These are phyloP conservation scores for Stentor roeselii DNA, from an alignment of 73 alveolate species.

Conservation along the genomic window DNA sequence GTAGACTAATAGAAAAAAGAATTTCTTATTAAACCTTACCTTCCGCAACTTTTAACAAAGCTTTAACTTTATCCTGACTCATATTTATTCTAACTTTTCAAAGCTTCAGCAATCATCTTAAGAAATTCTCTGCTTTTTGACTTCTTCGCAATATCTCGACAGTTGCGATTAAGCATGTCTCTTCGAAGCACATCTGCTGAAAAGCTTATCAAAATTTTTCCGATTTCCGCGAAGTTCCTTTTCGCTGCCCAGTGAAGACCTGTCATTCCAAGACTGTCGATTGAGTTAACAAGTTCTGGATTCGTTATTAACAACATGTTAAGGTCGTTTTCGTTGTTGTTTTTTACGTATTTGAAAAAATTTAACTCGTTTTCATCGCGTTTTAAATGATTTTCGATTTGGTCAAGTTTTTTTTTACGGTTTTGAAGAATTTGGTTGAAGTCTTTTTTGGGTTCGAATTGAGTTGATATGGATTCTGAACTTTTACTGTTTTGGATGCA, in stretches of 20 bases:
- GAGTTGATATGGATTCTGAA: no score
- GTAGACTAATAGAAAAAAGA: background rate
- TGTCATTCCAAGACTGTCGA: slow-evolving; percentile 7
- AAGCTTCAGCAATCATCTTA: background rate
- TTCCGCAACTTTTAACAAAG: background rate
- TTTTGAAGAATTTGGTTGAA: no score
- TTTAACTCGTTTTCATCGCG: background rate
- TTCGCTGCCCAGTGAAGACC: slow-evolving; percentile 35
- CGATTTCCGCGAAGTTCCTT: slow-evolving; percentile 8
- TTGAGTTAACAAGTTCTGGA: background rate
- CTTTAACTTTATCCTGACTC: background rate
- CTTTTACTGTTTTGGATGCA: no score
- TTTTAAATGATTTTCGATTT: no score
- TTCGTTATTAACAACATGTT: background rate
- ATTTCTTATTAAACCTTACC: background rate
- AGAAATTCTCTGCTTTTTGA: background rate
- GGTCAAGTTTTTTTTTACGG: no score
- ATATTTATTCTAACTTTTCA: background rate
- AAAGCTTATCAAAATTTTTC: background rate
- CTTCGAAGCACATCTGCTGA: background rate
- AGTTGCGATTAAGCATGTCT: background rate
- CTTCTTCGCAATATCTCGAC: background rate
- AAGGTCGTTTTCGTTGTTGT: background rate
- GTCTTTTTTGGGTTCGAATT: no score
- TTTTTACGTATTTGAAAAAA: background rate